These are phyloP conservation scores for Lactifluus piperatus DNA, from an alignment of 768 basidiomycete genomes.

Conservation along the genomic window DNA sequence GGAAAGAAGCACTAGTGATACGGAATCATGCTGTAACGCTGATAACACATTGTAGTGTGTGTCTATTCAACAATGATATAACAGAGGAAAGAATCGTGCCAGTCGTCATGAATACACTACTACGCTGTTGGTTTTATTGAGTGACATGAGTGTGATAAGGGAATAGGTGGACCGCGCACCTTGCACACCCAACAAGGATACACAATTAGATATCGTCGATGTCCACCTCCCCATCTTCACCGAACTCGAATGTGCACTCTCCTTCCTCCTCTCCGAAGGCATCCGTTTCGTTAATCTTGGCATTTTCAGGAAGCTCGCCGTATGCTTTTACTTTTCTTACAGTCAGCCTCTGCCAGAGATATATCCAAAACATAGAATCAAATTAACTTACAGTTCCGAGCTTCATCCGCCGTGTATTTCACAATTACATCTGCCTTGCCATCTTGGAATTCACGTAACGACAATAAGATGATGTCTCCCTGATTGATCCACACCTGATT, in stretches of 20 bases:
- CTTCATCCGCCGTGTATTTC: constrained; percentile 96
- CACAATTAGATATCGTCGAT: constrained; percentile 73
- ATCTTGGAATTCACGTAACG: constrained; percentile 97
- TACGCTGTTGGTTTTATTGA: not conserved
- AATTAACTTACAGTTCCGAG: constrained; percentile 53
- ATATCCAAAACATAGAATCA: not conserved
- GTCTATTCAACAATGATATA: constrained; percentile 18
- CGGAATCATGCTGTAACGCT: not conserved
- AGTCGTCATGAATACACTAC: constrained; percentile 17
- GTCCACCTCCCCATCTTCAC: constrained; percentile 81
- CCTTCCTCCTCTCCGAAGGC: constrained; percentile 86
- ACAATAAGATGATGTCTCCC: constrained; percentile 91
- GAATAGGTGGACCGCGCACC: not conserved
- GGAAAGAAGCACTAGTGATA: not conserved
- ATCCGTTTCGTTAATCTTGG: constrained; percentile 96
- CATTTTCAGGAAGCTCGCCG: constrained; percentile 92
- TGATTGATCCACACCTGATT: constrained; percentile 97
- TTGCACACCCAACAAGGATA: constrained; percentile 21
- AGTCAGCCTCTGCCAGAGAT: not conserved
- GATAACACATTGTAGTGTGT: constrained; percentile 9
- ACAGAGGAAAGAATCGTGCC: constrained; percentile 6
- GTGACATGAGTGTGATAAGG: not conserved
- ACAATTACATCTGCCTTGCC: constrained; percentile 99
- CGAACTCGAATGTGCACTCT: constrained; percentile 85
- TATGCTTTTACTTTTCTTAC: constrained; percentile 82